phyloP scores from a whole-genome alignment of 2,329 filamentous ascomycete species.

The Mollisia scopiformis region DNA sequence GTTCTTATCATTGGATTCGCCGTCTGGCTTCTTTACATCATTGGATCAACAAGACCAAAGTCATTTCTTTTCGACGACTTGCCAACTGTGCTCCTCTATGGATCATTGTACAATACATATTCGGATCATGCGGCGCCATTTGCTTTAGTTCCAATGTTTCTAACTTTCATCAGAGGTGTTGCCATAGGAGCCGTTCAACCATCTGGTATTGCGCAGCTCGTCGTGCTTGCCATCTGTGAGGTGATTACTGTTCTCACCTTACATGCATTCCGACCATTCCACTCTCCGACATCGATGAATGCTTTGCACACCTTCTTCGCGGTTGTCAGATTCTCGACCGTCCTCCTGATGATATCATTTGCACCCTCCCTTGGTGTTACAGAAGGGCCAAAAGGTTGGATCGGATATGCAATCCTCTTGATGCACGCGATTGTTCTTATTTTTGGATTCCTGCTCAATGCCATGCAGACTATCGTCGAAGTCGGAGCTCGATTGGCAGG shows the following conservation, averaged over 20 bases:
- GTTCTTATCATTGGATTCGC: slow-evolving; percentile 73
- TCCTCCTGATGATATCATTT: slow-evolving; percentile 81
- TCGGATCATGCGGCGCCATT: slow-evolving; percentile 91
- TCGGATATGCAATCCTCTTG: slow-evolving; percentile 87
- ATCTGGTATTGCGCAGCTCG: slow-evolving; percentile 90
- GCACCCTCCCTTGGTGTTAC: slow-evolving; percentile 79
- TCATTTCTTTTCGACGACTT: slow-evolving; percentile 93
- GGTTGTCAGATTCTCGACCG: slow-evolving; percentile 72
- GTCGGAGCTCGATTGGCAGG: slow-evolving; percentile 82
- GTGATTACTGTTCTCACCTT: slow-evolving; percentile 86
- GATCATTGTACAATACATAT: slow-evolving; percentile 96
- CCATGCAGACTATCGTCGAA: slow-evolving; percentile 87
- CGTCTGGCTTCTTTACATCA: slow-evolving; percentile 78
- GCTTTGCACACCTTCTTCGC: slow-evolving; percentile 89
- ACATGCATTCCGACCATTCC: slow-evolving; percentile 88
- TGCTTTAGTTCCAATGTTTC: slow-evolving; percentile 80
- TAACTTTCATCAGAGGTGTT: slow-evolving; percentile 85
- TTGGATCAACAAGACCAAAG: slow-evolving; percentile 79
- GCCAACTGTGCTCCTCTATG: slow-evolving; percentile 85
- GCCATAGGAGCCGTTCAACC: slow-evolving; percentile 92
- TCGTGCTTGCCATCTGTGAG: slow-evolving; percentile 91
- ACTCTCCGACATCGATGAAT: slow-evolving; percentile 94
- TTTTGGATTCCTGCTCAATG: slow-evolving; percentile 92
- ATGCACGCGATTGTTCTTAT: slow-evolving; percentile 84
- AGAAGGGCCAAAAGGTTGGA: slow-evolving; percentile 86